Percentiles rank a stretch among this genome's conserved stretches.
These are phyloP conservation scores for Candida patagonica DNA, from an alignment of 805 yeast species.

Conservation along the genomic window DNA sequence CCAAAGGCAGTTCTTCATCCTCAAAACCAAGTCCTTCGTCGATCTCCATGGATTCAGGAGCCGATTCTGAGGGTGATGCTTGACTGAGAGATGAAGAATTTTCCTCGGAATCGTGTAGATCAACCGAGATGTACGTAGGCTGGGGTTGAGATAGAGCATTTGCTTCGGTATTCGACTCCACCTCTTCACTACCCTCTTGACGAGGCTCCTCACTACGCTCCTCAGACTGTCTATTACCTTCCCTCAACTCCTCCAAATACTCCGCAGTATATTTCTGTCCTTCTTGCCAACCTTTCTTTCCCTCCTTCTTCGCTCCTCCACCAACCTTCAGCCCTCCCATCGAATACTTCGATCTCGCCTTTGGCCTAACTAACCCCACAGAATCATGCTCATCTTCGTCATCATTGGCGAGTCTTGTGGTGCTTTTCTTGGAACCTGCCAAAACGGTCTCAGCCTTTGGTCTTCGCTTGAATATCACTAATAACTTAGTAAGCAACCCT, in stretches of 20 bases:
- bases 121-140: too few relatives aligned
- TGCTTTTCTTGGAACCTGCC: neutral
- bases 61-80: too few relatives aligned
- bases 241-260: neutral
- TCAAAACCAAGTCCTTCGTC: constrained; percentile 33
- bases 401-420: neutral
- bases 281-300: neutral
- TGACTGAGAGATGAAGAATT: too few relatives aligned
- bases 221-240: neutral
- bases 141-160: too few relatives aligned
- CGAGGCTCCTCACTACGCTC: too few relatives aligned
- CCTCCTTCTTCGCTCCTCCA: neutral
- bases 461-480: too few relatives aligned
- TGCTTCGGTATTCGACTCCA: too few relatives aligned
- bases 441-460: neutral
- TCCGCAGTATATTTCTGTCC: neutral
- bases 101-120: too few relatives aligned
- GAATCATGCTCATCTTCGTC: neutral
- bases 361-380: neutral
- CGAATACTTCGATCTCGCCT: neutral
- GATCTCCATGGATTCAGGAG: constrained; percentile 11
- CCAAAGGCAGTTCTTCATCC: constrained; percentile 23
- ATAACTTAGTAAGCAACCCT: too few relatives aligned
- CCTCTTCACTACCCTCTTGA: too few relatives aligned
- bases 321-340: neutral